Evolutionary conservation across 192 early-diverging fungal species (phyloP), one percentile per base, ranked within the genome.

Genomic region (Backusella luteola): DNA sequence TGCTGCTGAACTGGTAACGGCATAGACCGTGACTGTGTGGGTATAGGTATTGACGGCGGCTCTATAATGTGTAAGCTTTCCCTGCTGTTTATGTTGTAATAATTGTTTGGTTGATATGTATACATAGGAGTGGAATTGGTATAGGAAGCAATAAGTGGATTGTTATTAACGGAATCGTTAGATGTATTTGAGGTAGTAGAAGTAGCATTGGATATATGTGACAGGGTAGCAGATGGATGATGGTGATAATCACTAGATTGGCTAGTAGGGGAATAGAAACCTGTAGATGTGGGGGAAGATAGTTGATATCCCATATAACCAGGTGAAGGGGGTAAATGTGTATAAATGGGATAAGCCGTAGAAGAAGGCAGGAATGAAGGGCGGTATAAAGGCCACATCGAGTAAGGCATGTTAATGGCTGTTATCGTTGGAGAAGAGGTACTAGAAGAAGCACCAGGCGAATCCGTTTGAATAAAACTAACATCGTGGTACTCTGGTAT

Each of bases 251-350:
- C 56, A 63, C 56, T 63, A 4, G 56, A 63, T 63, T 26, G 56
- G 7, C 56, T 63, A 63, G 56, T 63, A 29, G 56, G 56, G 14
- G 56, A 63, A 63, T 63, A 63, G 3, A 63, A 63, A 14, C 23
- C 26, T 26, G 56, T 8, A 23, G 56, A 63, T 63, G 56, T 63
- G 56, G 56, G 56, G 2, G 56, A 29, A 26, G 56, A 29, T 9
- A 29, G 23, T 63, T 63, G 56, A 63, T 23, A 26, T 63, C 56
- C 56, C 56, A 63, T 63, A 63, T 26, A 29, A 9, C 12, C 26
- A 63, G 56, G 56, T 8, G 56, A 63, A 63, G 56, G 56, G 56
- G 56, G 56, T 63, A 63, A 63, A 29, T 63, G 21, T 29, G 56
- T 29, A 26, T 63, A 29, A 9, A 63, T 63, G 1, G 56, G 23